Evolutionary conservation across 306 rosid genomes (phyloP).

Genomic region (Herpetospermum pedunculosum): DNA sequence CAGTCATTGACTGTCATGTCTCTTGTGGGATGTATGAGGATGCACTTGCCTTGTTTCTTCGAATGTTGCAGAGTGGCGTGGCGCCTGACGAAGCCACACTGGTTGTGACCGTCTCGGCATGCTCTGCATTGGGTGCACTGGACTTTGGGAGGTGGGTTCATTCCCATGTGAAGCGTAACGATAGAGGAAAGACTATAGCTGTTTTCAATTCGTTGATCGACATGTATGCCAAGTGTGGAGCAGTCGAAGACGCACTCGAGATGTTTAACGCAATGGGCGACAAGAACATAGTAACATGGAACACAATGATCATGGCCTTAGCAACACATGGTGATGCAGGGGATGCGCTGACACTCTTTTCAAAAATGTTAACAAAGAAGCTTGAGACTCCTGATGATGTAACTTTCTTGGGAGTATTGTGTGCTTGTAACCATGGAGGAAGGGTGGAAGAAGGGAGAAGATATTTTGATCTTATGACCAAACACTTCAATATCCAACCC

Average conservation of each 20-base stretch:
- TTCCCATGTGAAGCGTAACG: constrained; percentile 15
- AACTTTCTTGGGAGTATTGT: constrained; percentile 59
- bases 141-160: constrained; percentile 61
- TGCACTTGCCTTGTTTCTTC: constrained; percentile 35
- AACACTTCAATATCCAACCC: constrained; percentile 39
- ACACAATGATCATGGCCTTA: constrained; percentile 62
- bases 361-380: constrained; percentile 32
- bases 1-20: constrained; percentile 37
- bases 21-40: constrained; percentile 26
- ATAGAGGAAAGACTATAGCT: constrained; percentile 10
- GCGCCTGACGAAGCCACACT: constrained; percentile 51
- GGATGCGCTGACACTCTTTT: constrained; percentile 40
- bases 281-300: constrained; percentile 61
- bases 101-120: constrained; percentile 52
- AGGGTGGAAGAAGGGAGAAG: constrained; percentile 48
- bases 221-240: constrained; percentile 80
- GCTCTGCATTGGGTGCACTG: constrained; percentile 42
- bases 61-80: constrained; percentile 32
- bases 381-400: constrained; percentile 38
- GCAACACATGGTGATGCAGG: constrained; percentile 50
- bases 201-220: constrained; percentile 50
- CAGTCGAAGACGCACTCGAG: constrained; percentile 45
- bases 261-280: constrained; percentile 25
- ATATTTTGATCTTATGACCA: constrained; percentile 35
- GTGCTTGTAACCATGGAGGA: constrained; percentile 71